Evolutionary conservation across 2,329 filamentous ascomycete genomes (phyloP).

Genomic region (Talaromyces sp.): DNA sequence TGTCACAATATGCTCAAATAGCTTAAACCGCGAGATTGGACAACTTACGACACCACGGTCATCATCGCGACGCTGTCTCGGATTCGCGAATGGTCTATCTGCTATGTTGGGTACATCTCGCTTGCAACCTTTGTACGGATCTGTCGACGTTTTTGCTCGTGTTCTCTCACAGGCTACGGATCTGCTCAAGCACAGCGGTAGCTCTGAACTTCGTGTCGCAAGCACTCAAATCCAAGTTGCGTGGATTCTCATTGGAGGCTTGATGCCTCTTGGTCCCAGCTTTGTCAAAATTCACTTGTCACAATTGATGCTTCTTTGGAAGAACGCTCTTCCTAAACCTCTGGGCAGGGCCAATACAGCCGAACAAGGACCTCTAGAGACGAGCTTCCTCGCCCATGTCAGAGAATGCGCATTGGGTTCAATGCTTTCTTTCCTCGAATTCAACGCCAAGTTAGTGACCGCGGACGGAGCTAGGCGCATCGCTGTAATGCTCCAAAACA

Average conservation of each 20-base stretch:
- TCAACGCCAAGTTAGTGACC: slow-evolving; percentile 86
- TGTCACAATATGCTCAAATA: slow-evolving; percentile 95
- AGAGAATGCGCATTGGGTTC: slow-evolving; percentile 90
- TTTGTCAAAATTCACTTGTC: slow-evolving; percentile 98
- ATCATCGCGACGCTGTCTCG: slow-evolving; percentile 78
- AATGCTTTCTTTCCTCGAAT: slow-evolving; percentile 87
- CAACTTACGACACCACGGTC: slow-evolving; percentile 71
- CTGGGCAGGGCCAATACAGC: slow-evolving; percentile 88
- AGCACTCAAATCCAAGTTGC: slow-evolving; percentile 96
- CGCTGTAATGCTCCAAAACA: slow-evolving; percentile 91
- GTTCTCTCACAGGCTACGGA: slow-evolving; percentile 89
- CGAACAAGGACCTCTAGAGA: slow-evolving; percentile 78
- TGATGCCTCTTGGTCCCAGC: slow-evolving; percentile 95
- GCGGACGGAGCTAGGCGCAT: slow-evolving; percentile 92
- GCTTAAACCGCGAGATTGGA: slow-evolving; percentile 78
- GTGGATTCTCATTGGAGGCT: slow-evolving; percentile 92
- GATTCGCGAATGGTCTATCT: slow-evolving; percentile 87
- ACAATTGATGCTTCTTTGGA: slow-evolving; percentile 90
- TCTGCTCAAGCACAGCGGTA: slow-evolving; percentile 85
- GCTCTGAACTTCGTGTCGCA: slow-evolving; percentile 84
- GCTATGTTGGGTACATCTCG: slow-evolving; percentile 88
- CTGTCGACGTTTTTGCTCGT: slow-evolving; percentile 89
- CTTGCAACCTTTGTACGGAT: slow-evolving; percentile 84
- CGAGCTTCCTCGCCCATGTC: slow-evolving; percentile 90
- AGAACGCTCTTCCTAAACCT: slow-evolving; percentile 92